Percentiles rank a stretch among this genome's conserved stretches.
Evolutionary conservation across 805 yeast species (phyloP).

Genomic region (Kazachstania psychrophila): DNA sequence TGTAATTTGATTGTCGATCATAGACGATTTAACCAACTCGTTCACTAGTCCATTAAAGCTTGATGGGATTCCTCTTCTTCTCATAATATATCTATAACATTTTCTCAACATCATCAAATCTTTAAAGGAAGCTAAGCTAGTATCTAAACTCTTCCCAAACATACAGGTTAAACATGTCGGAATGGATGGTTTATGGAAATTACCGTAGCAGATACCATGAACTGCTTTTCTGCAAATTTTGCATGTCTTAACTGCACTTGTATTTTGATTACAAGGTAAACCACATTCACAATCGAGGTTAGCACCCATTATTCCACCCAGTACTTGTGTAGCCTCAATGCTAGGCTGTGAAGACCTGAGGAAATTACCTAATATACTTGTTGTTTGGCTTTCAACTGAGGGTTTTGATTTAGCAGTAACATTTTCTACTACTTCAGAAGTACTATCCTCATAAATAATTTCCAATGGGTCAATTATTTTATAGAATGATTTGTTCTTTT

Average conservation of each 20-base stretch:
- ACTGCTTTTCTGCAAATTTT: constrained; percentile 25
- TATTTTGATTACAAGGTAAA: constrained; percentile 10
- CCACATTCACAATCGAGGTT: constrained; percentile 27
- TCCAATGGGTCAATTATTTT: constrained; percentile 27
- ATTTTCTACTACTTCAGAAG: not conserved
- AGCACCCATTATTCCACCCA: not conserved
- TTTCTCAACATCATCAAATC: constrained; percentile 32
- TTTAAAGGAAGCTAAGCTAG: constrained; percentile 14
- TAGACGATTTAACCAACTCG: constrained; percentile 8
- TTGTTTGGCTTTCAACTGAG: constrained; percentile 24
- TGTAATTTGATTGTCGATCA: constrained; percentile 9
- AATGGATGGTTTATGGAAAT: constrained; percentile 8
- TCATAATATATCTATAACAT: constrained; percentile 23
- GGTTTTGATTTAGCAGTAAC: not conserved
- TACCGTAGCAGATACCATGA: constrained; percentile 33
- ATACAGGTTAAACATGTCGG: constrained; percentile 25
- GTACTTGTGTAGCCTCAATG: constrained; percentile 27
- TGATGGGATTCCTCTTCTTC: constrained; percentile 15
- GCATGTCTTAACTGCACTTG: constrained; percentile 20
- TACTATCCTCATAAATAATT: constrained; percentile 3
- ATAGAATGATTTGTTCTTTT: constrained; percentile 4
- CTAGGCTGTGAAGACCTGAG: constrained; percentile 21
- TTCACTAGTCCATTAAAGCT: constrained; percentile 11
- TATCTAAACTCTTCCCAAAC: constrained; percentile 12
- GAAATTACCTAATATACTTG: constrained; percentile 24